These are phyloP conservation scores for Xerophyta viscosa DNA, from an alignment of 106 monocot species.

Conservation along the genomic window DNA sequence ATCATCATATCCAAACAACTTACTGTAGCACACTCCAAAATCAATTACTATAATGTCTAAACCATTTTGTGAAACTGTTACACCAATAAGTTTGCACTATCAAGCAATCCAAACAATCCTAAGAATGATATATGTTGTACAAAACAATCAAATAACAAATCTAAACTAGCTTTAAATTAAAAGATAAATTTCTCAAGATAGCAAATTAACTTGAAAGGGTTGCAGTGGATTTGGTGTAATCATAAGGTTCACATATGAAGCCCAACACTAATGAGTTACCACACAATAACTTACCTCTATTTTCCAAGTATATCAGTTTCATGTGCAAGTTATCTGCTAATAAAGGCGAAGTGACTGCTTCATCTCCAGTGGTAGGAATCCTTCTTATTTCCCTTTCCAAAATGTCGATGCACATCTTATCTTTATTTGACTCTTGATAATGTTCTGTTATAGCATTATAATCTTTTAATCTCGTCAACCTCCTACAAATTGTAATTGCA, in stretches of 20 bases:
- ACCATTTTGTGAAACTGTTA: too few relatives aligned
- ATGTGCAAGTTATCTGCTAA: conserved; percentile 63
- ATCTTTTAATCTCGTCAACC: conserved; percentile 75
- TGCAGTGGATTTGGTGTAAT: too few relatives aligned
- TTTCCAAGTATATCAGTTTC: conserved; percentile 83
- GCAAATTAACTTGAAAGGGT: neutral
- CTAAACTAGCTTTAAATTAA: too few relatives aligned
- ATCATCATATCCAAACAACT: too few relatives aligned
- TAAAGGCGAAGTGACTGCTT: conserved; percentile 49
- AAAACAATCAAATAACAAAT: too few relatives aligned
- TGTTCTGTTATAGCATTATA: conserved; percentile 52
- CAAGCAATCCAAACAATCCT: too few relatives aligned
- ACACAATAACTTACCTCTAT: conserved; percentile 78
- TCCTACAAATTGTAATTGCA: conserved; percentile 72
- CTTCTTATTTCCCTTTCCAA: conserved; percentile 74
- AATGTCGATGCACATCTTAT: conserved; percentile 73
- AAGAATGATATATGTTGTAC: too few relatives aligned
- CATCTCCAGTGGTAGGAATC: conserved; percentile 42
- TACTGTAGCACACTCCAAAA: too few relatives aligned
- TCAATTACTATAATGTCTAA: too few relatives aligned
- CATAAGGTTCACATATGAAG: neutral
- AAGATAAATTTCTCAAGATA: too few relatives aligned
- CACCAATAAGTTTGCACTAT: too few relatives aligned
- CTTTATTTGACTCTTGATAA: conserved; percentile 82
- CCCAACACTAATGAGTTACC: neutral